These are phyloP conservation scores for Sherardia arvensis DNA, from an alignment of 257 asterid genomes.

Conservation along the genomic window DNA sequence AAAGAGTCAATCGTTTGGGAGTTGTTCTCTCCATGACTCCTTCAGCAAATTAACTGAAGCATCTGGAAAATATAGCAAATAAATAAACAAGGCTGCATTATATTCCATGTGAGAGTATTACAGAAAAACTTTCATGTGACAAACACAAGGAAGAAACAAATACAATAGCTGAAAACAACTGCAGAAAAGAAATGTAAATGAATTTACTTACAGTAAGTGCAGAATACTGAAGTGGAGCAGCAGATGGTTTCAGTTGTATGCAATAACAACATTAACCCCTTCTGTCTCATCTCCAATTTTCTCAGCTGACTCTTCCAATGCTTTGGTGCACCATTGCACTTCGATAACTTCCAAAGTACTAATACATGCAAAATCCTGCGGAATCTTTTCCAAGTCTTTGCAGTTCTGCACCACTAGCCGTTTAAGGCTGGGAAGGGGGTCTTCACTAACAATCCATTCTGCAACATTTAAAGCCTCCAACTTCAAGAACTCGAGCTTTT, in stretches of 20 bases:
- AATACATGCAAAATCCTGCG: not conserved
- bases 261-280: not conserved
- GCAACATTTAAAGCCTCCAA: not conserved
- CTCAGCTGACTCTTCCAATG: not conserved
- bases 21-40: no score
- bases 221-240: no score
- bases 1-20: no score
- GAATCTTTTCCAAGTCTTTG: not conserved
- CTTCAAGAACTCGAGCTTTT: not conserved
- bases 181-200: no score
- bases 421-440: conserved; percentile 6
- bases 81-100: no score
- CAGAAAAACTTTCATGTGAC: no score
- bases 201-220: no score
- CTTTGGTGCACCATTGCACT: not conserved
- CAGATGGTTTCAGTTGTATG: not conserved
- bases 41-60: no score
- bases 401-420: not conserved
- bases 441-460: not conserved
- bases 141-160: no score
- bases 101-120: no score
- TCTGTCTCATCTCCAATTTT: not conserved
- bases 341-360: not conserved
- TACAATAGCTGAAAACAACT: no score
- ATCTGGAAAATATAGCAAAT: no score